phyloP scores from a whole-genome alignment of 768 basidiomycete species.

The Boletellus sp. region DNA sequence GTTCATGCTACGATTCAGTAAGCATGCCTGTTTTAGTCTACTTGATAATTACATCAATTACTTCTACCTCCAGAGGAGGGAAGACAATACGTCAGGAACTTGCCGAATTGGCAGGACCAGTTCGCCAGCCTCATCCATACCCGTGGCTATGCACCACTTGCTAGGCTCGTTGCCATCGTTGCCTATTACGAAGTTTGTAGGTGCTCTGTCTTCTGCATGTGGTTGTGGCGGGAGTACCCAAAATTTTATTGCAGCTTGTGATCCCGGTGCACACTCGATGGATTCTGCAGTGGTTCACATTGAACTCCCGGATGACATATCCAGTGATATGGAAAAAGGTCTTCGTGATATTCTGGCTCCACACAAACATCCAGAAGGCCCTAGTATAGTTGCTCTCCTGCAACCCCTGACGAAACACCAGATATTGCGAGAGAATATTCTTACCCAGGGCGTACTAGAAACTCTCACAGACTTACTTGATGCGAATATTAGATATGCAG shows the following conservation, averaged over 20 bases:
- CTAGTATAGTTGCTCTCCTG: constrained; percentile 19
- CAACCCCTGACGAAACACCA: constrained; percentile 14
- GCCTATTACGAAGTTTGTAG: constrained; percentile 22
- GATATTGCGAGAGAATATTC: constrained; percentile 10
- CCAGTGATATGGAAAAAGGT: too few relatives aligned
- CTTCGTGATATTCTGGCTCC: too few relatives aligned
- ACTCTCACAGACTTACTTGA: constrained; percentile 10
- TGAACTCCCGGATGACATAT: too few relatives aligned
- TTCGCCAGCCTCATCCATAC: constrained; percentile 11
- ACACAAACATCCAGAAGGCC: constrained; percentile 14
- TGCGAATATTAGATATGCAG: too few relatives aligned
- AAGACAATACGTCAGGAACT: constrained; percentile 16
- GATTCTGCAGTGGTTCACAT: too few relatives aligned
- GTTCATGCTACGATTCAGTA: constrained; percentile 23
- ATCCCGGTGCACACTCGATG: background rate
- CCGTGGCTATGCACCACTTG: constrained; percentile 11
- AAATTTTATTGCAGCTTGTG: constrained; percentile 3
- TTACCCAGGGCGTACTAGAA: constrained; percentile 7
- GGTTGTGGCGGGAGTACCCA: background rate
- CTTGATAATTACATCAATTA: background rate
- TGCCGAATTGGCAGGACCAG: constrained; percentile 10
- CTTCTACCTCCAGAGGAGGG: constrained; percentile 6
- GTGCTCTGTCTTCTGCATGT: background rate
- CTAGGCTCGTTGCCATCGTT: constrained; percentile 20
- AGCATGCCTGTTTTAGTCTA: background rate